Conservation (phyloP, 805 yeast species). For the Candida andamanensis region DNA sequence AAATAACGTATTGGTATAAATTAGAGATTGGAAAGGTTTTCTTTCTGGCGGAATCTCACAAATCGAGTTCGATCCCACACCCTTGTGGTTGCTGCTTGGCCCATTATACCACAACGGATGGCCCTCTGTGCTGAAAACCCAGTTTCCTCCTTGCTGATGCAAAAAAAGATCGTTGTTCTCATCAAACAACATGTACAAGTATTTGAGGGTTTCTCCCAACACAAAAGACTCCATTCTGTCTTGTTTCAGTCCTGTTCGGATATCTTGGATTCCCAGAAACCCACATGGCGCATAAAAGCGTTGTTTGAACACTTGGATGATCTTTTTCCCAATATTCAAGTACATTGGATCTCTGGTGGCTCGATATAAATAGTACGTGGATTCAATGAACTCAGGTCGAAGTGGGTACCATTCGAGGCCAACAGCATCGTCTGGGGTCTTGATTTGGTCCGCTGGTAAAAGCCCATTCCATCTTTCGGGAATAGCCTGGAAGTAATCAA, state of each 20-base stretch:
- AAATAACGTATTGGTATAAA: no score
- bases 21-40: no score
- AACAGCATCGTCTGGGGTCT: conserved; percentile 20
- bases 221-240: conserved; percentile 92
- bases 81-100: conserved; percentile 1
- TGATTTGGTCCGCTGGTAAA: conserved; percentile 7
- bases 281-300: conserved; percentile 67
- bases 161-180: conserved; percentile 44
- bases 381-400: conserved; percentile 88
- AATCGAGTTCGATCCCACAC: no score
- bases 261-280: conserved; percentile 68
- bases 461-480: conserved; percentile 80
- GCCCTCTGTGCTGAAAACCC: conserved; percentile 80
- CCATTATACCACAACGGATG: conserved; percentile 82
- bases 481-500: conserved; percentile 74
- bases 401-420: conserved; percentile 86
- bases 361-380: conserved; percentile 74
- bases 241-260: conserved; percentile 56
- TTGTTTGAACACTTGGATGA: conserved; percentile 50
- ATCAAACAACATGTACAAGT: conserved; percentile 75
- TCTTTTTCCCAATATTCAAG: conserved; percentile 65
- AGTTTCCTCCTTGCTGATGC: conserved; percentile 38
- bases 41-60: no score
- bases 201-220: conserved; percentile 80
- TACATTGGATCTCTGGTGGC: conserved; percentile 87